These are phyloP conservation scores for Picea abies DNA, from an alignment of 83 land plant species.

Conservation along the genomic window DNA sequence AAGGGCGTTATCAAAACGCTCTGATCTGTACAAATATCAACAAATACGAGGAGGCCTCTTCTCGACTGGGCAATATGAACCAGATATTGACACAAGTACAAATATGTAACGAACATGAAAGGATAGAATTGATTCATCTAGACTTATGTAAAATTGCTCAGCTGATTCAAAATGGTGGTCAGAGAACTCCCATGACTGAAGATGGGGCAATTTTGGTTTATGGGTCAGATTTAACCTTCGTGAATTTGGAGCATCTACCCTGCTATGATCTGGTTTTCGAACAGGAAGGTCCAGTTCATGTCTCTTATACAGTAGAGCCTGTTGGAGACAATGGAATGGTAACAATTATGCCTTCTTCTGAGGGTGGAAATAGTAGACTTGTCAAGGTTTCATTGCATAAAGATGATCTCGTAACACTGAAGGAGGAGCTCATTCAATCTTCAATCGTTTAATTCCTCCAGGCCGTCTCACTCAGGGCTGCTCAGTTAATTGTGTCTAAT, in stretches of 20 bases:
- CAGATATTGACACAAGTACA: constrained; percentile 27
- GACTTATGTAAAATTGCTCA: constrained; percentile 6
- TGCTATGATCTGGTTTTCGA: constrained; percentile 32
- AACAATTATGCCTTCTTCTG: constrained; percentile 29
- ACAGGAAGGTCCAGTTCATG: constrained; percentile 36
- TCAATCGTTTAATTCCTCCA: background rate
- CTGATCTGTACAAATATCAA: constrained; percentile 43
- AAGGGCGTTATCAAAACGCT: constrained; percentile 13
- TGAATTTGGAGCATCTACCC: constrained; percentile 35
- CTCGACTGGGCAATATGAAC: constrained; percentile 17
- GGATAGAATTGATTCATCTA: constrained; percentile 20
- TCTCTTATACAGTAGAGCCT: constrained; percentile 35
- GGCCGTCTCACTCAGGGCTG: too few relatives aligned
- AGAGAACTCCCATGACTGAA: background rate
- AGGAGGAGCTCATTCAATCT: constrained; percentile 18
- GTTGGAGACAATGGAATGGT: constrained; percentile 60
- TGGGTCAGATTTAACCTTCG: constrained; percentile 56
- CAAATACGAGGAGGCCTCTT: constrained; percentile 15
- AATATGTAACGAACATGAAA: constrained; percentile 10
- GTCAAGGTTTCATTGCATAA: constrained; percentile 33
- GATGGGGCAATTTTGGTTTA: constrained; percentile 19
- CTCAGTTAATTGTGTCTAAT: too few relatives aligned
- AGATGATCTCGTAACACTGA: constrained; percentile 25
- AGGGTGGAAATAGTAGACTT: constrained; percentile 18
- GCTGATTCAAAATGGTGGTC: constrained; percentile 25